phyloP scores from a whole-genome alignment of 768 basidiomycete species.

The Xerocomellus dryophilus region DNA sequence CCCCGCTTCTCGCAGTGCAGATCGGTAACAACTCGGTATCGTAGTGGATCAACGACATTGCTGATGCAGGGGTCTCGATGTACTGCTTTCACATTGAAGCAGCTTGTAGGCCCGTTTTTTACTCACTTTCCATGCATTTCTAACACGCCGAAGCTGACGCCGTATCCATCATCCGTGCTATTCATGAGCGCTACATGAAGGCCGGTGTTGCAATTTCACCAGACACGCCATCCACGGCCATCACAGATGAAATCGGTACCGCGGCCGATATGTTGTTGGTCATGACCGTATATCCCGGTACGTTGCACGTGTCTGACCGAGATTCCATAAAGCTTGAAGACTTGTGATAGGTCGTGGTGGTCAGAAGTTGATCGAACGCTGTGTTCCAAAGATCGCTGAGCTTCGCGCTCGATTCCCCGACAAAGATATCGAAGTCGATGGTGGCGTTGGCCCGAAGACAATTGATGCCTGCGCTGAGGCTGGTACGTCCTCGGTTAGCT shows the following conservation, averaged over 20 bases:
- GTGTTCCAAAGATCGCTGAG: constrained; percentile 89
- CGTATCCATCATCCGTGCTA: constrained; percentile 70
- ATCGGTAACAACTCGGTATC: background rate
- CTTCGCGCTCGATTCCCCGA: constrained; percentile 86
- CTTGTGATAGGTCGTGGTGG: constrained; percentile 72
- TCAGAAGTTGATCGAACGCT: constrained; percentile 92
- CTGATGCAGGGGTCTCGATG: constrained; percentile 88
- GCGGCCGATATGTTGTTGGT: constrained; percentile 93
- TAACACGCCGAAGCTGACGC: constrained; percentile 54
- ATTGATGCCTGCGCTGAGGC: constrained; percentile 86
- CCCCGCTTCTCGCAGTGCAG: background rate
- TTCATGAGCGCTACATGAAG: constrained; percentile 83
- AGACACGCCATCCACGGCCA: constrained; percentile 83
- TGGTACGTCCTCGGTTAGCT: constrained; percentile 47
- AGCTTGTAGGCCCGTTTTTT: constrained; percentile 52
- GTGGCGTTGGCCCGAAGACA: constrained; percentile 92
- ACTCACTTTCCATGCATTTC: constrained; percentile 12
- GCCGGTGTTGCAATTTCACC: constrained; percentile 97
- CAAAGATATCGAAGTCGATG: constrained; percentile 98
- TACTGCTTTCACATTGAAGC: constrained; percentile 99
- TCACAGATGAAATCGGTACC: constrained; percentile 80
- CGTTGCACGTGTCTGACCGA: background rate
- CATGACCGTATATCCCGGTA: constrained; percentile 96
- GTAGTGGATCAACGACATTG: constrained; percentile 96
- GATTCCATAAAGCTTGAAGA: background rate